A percentile compares a stretch with the other conserved stretches of the same genome.
These are phyloP conservation scores for Arachis stenosperma DNA, from an alignment of 306 rosid genomes.

Conservation along the genomic window DNA sequence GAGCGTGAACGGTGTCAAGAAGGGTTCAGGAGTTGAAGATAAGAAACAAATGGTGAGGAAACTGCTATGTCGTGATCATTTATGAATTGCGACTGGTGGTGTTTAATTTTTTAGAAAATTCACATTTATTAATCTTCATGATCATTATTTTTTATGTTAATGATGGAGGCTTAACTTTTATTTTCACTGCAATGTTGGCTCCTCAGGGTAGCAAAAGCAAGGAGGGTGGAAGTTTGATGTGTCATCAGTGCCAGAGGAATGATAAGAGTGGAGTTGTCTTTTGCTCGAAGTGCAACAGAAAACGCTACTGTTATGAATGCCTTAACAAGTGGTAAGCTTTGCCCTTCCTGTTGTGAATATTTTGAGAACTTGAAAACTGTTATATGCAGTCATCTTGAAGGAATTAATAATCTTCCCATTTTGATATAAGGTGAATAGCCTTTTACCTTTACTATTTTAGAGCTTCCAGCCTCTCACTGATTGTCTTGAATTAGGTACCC, in stretches of 20 bases:
- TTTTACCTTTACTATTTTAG: slow-evolving; percentile 4
- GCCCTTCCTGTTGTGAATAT: neutral
- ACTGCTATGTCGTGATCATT: neutral
- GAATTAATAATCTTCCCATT: slow-evolving; percentile 21
- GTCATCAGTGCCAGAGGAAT: slow-evolving; percentile 75
- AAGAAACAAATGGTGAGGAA: slow-evolving; percentile 32
- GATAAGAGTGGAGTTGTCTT: slow-evolving; percentile 64
- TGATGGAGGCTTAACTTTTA: slow-evolving; percentile 4
- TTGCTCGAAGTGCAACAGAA: slow-evolving; percentile 52
- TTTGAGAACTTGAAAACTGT: neutral
- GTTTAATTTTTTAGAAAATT: neutral
- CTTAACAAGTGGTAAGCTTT: slow-evolving; percentile 55
- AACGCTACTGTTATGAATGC: slow-evolving; percentile 65
- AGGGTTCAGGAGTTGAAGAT: neutral
- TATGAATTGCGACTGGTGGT: neutral
- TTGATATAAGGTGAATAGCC: slow-evolving; percentile 9
- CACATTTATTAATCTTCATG: slow-evolving; percentile 12
- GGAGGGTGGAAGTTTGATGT: slow-evolving; percentile 65
- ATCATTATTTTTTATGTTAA: slow-evolving; percentile 12
- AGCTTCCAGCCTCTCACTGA: slow-evolving; percentile 18
- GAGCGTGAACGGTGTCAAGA: slow-evolving; percentile 20
- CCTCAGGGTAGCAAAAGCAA: slow-evolving; percentile 38
- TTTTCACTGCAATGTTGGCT: neutral
- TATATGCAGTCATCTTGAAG: slow-evolving; percentile 10
- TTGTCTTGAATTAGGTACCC: slow-evolving; percentile 63